Evolutionary conservation across 345 rosid genomes (phyloP).

Genomic region (Cardamine occulta): DNA sequence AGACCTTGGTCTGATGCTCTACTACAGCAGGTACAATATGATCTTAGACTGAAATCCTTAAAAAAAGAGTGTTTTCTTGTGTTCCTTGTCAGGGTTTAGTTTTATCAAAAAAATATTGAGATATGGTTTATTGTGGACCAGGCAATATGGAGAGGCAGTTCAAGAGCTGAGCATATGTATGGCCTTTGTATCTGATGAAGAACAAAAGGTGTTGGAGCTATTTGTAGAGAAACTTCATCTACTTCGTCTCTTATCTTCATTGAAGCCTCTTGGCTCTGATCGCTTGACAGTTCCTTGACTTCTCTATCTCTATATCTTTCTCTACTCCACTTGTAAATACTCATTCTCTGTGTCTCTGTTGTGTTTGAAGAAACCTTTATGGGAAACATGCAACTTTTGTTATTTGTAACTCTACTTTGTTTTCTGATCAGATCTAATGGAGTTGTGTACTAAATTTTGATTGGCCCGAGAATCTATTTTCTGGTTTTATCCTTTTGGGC

Average conservation of each 20-base stretch:
- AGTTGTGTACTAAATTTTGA: not conserved
- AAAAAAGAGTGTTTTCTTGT: not conserved
- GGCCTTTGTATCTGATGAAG: constrained; percentile 85
- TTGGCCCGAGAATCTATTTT: not conserved
- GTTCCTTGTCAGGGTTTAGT: constrained; percentile 9
- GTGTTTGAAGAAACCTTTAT: constrained; percentile 22
- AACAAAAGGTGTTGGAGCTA: constrained; percentile 60
- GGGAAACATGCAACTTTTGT: constrained; percentile 29
- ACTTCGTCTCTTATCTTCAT: constrained; percentile 67
- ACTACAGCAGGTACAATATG: constrained; percentile 56
- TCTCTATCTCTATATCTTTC: constrained; percentile 1
- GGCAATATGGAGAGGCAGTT: constrained; percentile 80
- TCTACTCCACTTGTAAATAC: constrained; percentile 33
- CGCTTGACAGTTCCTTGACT: constrained; percentile 57
- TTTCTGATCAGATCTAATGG: constrained; percentile 2
- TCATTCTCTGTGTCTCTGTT: constrained; percentile 3
- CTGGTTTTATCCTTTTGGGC: not conserved
- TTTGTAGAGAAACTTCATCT: constrained; percentile 86
- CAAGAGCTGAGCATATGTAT: constrained; percentile 94
- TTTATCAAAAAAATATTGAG: constrained; percentile 2
- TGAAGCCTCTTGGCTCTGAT: constrained; percentile 62
- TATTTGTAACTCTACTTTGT: constrained; percentile 29
- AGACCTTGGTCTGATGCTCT: constrained; percentile 93
- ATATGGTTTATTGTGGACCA: constrained; percentile 33
- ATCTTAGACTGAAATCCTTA: not conserved